These are phyloP conservation scores for Mycena albidolilacea DNA, from an alignment of 768 basidiomycete species.

Conservation along the genomic window DNA sequence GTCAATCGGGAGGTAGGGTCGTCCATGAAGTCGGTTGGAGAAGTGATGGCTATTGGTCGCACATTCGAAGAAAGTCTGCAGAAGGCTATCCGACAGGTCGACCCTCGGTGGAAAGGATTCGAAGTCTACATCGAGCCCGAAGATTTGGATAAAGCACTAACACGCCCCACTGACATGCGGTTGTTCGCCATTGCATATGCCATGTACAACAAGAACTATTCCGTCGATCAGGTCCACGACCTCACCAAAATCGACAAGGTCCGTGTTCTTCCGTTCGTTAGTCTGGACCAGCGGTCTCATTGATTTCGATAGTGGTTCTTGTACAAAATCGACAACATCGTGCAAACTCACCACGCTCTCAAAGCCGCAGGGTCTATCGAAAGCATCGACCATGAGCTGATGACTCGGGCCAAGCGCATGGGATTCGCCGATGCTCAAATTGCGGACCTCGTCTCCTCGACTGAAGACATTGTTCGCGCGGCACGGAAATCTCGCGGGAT, in stretches of 20 bases:
- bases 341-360: conserved; percentile 85
- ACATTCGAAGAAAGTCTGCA: conserved; percentile 99
- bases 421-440: conserved; percentile 97
- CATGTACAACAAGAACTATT: conserved; percentile 94
- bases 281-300: not conserved
- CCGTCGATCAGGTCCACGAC: conserved; percentile 91
- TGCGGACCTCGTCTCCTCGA: conserved; percentile 80
- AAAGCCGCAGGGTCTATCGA: conserved; percentile 80
- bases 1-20: conserved; percentile 97
- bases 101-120: conserved; percentile 97
- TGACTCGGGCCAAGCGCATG: conserved; percentile 92
- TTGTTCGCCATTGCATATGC: conserved; percentile 98
- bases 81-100: conserved; percentile 98
- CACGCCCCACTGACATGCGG: conserved; percentile 93
- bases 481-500: conserved; percentile 90
- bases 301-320: conserved; percentile 85
- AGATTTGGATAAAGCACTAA: conserved; percentile 85
- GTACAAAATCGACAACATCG: conserved; percentile 99
- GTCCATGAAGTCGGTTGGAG: conserved; percentile 99
- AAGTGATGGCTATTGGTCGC: conserved; percentile 99
- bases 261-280: conserved; percentile 28
- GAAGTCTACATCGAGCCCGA: conserved; percentile 93
- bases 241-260: conserved; percentile 99
- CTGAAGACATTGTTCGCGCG: conserved; percentile 85
- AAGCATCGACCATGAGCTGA: conserved; percentile 79